A percentile compares a stretch with the other conserved stretches of the same genome.
Evolutionary conservation across 2,329 filamentous ascomycete species (phyloP).

Genomic region (Penicillium verrucosum): DNA sequence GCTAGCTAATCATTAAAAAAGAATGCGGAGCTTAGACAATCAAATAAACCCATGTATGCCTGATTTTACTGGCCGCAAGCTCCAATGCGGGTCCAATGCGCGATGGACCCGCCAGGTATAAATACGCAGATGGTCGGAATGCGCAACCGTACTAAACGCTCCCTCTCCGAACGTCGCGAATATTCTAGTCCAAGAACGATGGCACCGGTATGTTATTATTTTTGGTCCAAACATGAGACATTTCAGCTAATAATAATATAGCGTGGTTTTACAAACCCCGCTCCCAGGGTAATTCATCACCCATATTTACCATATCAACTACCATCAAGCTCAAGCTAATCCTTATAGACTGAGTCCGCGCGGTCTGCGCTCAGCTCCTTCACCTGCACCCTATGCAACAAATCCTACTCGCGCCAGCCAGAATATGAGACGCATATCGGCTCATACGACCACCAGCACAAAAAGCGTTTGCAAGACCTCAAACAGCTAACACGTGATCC

Average conservation of each 20-base stretch:
- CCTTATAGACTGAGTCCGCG: slow-evolving; percentile 56
- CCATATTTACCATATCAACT: neutral
- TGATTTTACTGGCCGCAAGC: neutral
- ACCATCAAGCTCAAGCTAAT: slow-evolving; percentile 5
- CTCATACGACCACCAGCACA: slow-evolving; percentile 94
- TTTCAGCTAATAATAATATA: slow-evolving; percentile 20
- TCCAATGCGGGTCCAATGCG: neutral
- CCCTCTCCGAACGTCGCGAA: neutral
- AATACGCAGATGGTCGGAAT: neutral
- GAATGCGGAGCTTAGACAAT: neutral
- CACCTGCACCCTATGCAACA: slow-evolving; percentile 82
- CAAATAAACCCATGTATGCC: neutral
- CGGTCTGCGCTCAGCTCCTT: slow-evolving; percentile 76
- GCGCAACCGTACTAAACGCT: neutral
- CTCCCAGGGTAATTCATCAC: slow-evolving; percentile 40
- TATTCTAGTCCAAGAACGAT: slow-evolving; percentile 12
- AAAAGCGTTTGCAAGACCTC: slow-evolving; percentile 58
- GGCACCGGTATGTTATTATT: slow-evolving; percentile 33
- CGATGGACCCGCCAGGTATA: neutral
- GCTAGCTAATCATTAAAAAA: neutral
- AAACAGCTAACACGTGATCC: slow-evolving; percentile 46
- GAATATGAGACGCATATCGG: slow-evolving; percentile 93
- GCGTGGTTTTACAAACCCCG: slow-evolving; percentile 48
- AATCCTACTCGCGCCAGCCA: slow-evolving; percentile 92
- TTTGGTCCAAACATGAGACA: neutral